Evolutionary conservation across 306 rosid species (phyloP), one percentile per base, ranked within the genome.

Genomic region (Cucurbita ficifolia): DNA sequence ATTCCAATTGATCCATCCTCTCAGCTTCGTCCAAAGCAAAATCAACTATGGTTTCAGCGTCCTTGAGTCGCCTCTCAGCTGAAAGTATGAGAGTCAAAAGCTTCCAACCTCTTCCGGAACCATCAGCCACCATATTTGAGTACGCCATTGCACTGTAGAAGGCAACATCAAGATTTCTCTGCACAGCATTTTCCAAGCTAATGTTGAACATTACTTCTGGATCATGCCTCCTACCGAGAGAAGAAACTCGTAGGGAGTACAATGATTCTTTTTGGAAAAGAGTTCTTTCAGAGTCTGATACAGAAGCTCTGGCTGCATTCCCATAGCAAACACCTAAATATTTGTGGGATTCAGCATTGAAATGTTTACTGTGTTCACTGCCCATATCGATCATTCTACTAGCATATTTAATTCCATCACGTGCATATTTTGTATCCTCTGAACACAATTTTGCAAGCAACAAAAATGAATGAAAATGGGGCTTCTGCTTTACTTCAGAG

Each of bases 291-390:
- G 88, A 87, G 84, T 94, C 99, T 24, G 87, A 82, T 67, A 82
- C 80, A 65, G 92, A 89, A 73, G 70, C 81, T 79, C 97, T 86
- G 46, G 99, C 96, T 8, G 88, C 89, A 77, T 69, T 76, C 6
- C 96, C 92, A 70, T 84, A 85, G 75, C 96, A 94, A 81, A 84
- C 76, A 54, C 99, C 99, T 9, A 91, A 92, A 84, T 76, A 81
- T 46, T 79, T 89, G 67, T 78, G 82, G 35, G 88, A 90, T 75
- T 79, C 87, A 63, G 87, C 75, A 70, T 62, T 63, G 72, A 86
- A 84, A 83, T 94, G 96, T 72, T 80, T 84, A 53, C 80, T 79
- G 76, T 79, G 81, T 77, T 82, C 79, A 82, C 70, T 82, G 46
- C 76, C 87, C 83, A 75, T 74, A 36, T 69, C 77, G 21, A 91